Evolutionary conservation across 306 rosid genomes (phyloP).

Genomic region (Glycine tomentella): DNA sequence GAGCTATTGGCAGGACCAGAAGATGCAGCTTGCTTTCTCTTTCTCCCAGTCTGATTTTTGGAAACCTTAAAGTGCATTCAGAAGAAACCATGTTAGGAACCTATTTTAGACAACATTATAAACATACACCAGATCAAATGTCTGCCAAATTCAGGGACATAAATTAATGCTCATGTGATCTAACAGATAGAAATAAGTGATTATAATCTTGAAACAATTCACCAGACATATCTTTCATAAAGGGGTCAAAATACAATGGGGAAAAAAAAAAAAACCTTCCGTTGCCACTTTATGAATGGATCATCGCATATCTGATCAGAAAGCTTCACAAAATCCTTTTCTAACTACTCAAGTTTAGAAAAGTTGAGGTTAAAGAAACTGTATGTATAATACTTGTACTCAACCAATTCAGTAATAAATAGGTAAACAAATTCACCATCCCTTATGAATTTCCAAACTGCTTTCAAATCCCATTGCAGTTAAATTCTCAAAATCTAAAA

Average conservation of each 20-base stretch:
- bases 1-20: constrained; percentile 99
- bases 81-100: constrained; percentile 56
- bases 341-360: neutral
- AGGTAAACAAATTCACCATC: constrained; percentile 4
- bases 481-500: neutral
- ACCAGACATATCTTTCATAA: neutral
- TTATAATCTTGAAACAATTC: neutral
- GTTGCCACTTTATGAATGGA: neutral
- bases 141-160: constrained; percentile 12
- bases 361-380: neutral
- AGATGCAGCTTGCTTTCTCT: constrained; percentile 98
- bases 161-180: neutral
- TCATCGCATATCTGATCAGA: neutral
- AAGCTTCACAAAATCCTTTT: neutral
- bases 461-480: neutral
- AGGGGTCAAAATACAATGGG: neutral
- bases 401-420: neutral
- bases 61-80: constrained; percentile 73
- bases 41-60: constrained; percentile 95
- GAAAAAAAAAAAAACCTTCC: no score
- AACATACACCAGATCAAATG: neutral
- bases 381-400: neutral
- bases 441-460: constrained; percentile 18
- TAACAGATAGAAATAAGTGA: neutral
- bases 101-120: constrained; percentile 16